Base-by-base conservation (phyloP, 768 basidiomycete genomes). In the Tulasnella sp. region DNA sequence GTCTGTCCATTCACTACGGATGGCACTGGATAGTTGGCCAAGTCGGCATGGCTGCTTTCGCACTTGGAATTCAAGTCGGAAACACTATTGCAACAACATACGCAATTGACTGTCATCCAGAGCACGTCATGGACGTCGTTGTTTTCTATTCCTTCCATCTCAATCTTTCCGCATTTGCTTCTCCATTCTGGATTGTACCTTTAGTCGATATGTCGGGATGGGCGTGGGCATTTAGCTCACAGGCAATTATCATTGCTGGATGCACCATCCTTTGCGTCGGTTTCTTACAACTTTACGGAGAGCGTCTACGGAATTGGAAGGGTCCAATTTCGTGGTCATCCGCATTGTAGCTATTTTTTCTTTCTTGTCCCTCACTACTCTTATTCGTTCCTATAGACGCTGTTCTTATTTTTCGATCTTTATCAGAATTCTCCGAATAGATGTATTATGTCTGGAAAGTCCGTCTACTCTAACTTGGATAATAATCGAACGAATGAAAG, bases 121-220 rank as follows among this genome's bases (percentile, higher is more conserved):
- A 54, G 20, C 45, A 56, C 19, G 53, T 45, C n/a, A 55, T 56
- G 56, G 44, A 52, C 42, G 50, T 56, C 13, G 45, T 45, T 9
- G 34, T 35, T 12, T 56, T 56, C 40, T 56, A 56, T 42, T 48
- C 32, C n/a, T 40, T 56, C 16, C 56, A 56, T 34, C 47, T 56
- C n/a, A 56, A 56, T 37, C 6, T 56, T 13, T 31, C 27, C 27
- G 56, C 56, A 5, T 56, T 56, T 32, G 56, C 56, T 4, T 54
- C 53, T 56, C 56, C 56, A 2, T 56, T 56, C 32, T 56, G 43
- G 41, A 56, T 56, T 29, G 53, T 54, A 12, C 56, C 56, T 4
- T 48, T 37, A 54, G 54, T 54, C 25, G 34, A 25, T 24, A 34
- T 25, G n/a, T 31, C 34, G 16, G 56, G 56, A 8, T 56, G 56